A percentile compares a stretch with the other conserved stretches of the same genome.
phyloP scores from a whole-genome alignment of 148 eudicot genomes.

The Tetragonia tetragonoides region DNA sequence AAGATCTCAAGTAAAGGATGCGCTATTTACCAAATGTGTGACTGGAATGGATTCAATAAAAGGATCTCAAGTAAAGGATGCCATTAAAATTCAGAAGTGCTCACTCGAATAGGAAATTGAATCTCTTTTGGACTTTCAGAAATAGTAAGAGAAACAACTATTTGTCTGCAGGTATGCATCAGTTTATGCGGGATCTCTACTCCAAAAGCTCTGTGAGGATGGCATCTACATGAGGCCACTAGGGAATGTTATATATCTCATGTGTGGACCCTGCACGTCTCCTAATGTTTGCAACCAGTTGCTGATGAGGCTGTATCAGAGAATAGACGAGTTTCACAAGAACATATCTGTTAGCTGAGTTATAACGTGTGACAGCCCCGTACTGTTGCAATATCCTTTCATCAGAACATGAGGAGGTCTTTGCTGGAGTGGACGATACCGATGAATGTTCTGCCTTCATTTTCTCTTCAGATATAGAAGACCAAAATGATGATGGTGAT shows the following conservation, averaged over 20 bases:
- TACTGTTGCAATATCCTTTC: background rate
- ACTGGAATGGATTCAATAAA: too few species aligned
- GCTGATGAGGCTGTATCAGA: slow-evolving; percentile 44
- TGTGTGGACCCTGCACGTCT: slow-evolving; percentile 90
- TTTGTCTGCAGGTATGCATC: slow-evolving; percentile 69
- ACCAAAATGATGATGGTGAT: too few species aligned
- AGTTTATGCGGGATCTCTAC: slow-evolving; percentile 52
- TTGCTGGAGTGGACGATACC: background rate
- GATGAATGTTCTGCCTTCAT: too few species aligned
- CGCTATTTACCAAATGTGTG: background rate
- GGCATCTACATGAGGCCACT: slow-evolving; percentile 83
- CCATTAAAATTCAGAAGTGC: background rate
- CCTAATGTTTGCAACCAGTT: slow-evolving; percentile 49
- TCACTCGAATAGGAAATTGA: background rate
- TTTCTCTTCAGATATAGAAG: too few species aligned
- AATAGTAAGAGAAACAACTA: background rate
- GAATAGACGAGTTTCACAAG: slow-evolving; percentile 69
- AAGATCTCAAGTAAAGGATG: background rate
- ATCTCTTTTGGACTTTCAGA: background rate
- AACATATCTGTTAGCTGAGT: background rate
- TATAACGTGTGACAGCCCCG: background rate
- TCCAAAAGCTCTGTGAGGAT: slow-evolving; percentile 67
- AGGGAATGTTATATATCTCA: slow-evolving; percentile 87
- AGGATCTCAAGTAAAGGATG: background rate
- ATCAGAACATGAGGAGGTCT: background rate